Evolutionary conservation across 2,329 filamentous ascomycete species (phyloP).

Genomic region (Trichothecium sympodiale): DNA sequence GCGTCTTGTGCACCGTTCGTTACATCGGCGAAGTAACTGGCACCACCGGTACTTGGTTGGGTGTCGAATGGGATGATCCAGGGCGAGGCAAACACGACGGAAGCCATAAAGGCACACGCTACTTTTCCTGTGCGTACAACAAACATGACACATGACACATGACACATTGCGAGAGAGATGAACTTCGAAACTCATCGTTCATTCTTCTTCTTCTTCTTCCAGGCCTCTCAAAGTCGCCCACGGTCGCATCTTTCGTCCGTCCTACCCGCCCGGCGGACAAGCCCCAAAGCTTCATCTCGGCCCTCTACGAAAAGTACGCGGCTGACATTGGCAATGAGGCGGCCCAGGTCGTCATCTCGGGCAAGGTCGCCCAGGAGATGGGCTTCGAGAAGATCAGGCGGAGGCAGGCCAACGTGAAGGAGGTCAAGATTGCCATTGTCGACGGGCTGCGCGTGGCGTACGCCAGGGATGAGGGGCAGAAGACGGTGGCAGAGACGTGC

Average conservation of each 20-base stretch:
- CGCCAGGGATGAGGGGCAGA: conserved; percentile 19
- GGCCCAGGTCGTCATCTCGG: conserved; percentile 53
- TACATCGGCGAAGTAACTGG: conserved; percentile 69
- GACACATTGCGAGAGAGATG: no score
- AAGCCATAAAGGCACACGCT: conserved; percentile 63
- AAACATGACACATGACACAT: no score
- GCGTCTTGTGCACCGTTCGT: conserved; percentile 70
- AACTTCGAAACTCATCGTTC: background rate
- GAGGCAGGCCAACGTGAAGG: conserved; percentile 66
- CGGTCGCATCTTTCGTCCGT: conserved; percentile 78
- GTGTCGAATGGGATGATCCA: conserved; percentile 92
- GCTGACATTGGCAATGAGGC: conserved; percentile 23
- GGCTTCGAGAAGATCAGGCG: conserved; percentile 87
- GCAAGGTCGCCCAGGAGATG: conserved; percentile 82
- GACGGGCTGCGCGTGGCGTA: conserved; percentile 58
- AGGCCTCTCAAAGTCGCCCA: conserved; percentile 53
- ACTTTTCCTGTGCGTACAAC: conserved; percentile 62
- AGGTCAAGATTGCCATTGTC: conserved; percentile 71
- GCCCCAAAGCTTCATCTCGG: conserved; percentile 65
- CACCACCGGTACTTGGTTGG: conserved; percentile 73
- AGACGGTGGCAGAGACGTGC: conserved; percentile 38
- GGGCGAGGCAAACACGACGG: conserved; percentile 84
- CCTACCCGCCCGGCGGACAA: conserved; percentile 60
- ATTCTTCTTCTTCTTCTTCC: background rate
- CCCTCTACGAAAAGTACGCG: conserved; percentile 65